Evolutionary conservation across 371 early-diverging fungal species (phyloP).

Genomic region (Blastocladiella emersonii): DNA sequence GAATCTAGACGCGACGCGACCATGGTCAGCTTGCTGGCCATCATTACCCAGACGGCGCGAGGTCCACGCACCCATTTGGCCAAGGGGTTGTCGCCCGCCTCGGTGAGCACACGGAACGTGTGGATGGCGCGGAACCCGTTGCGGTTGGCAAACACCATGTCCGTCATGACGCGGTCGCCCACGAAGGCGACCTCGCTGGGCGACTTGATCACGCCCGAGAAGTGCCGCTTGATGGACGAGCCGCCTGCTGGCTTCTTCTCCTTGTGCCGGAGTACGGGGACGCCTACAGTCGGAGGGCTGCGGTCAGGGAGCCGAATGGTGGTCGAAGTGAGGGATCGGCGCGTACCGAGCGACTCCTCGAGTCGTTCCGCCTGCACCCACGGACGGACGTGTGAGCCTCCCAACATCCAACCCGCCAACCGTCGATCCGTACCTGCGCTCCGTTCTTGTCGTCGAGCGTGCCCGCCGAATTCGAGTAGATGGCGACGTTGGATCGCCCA

Average conservation of each 20-base stretch:
- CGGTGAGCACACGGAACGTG: constrained; percentile 51
- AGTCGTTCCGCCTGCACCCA: too few relatives aligned
- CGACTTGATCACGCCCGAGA: constrained; percentile 15
- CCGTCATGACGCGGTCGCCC: constrained; percentile 81
- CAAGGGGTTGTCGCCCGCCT: constrained; percentile 58
- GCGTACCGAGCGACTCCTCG: constrained; percentile 18
- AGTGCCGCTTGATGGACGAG: constrained; percentile 26
- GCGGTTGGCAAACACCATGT: constrained; percentile 68
- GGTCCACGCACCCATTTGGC: constrained; percentile 38
- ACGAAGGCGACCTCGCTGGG: constrained; percentile 51
- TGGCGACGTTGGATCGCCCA: constrained; percentile 40
- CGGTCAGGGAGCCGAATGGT: not conserved
- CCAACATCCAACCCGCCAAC: too few relatives aligned
- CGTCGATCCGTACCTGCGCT: constrained; percentile 4
- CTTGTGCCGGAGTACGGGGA: constrained; percentile 22
- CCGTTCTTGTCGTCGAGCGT: constrained; percentile 52
- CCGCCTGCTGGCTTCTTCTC: constrained; percentile 69
- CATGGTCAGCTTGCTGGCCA: not conserved
- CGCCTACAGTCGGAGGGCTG: constrained; percentile 8
- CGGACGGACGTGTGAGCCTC: too few relatives aligned
- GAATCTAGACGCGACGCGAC: constrained; percentile 18
- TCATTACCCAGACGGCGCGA: not conserved
- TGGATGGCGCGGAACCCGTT: constrained; percentile 60
- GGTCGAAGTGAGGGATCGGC: too few relatives aligned
- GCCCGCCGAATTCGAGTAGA: constrained; percentile 93